These are phyloP conservation scores for Nemania abortiva DNA, from an alignment of 2,329 filamentous ascomycete species.

Conservation along the genomic window DNA sequence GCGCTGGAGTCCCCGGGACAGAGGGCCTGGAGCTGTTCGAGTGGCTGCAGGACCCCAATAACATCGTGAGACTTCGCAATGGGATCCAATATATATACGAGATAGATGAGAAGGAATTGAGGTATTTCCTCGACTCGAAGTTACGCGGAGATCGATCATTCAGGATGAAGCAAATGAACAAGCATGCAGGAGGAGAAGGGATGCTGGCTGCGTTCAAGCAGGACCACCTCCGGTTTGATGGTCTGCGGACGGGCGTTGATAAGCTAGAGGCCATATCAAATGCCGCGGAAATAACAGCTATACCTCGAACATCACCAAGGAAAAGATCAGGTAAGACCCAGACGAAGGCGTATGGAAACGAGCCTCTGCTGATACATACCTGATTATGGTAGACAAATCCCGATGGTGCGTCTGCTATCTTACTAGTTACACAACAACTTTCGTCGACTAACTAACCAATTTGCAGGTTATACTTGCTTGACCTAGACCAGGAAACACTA, in stretches of 20 bases:
- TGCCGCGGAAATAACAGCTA: slow-evolving; percentile 25
- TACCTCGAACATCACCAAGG: slow-evolving; percentile 30
- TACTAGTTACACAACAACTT: not conserved
- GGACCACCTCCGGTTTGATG: slow-evolving; percentile 15
- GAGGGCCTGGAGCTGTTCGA: slow-evolving; percentile 36
- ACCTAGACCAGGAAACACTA: slow-evolving; percentile 32
- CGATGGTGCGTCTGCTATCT: slow-evolving; percentile 30
- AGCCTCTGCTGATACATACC: slow-evolving; percentile 8
- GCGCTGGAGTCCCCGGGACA: slow-evolving; percentile 11
- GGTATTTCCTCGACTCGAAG: slow-evolving; percentile 25
- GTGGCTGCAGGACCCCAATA: slow-evolving; percentile 35
- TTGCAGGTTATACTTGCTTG: slow-evolving; percentile 38
- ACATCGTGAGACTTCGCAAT: slow-evolving; percentile 33
- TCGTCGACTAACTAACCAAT: not conserved
- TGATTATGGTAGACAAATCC: slow-evolving; percentile 24
- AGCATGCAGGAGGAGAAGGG: not conserved
- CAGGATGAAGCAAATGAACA: slow-evolving; percentile 15
- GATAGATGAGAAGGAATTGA: slow-evolving; percentile 25
- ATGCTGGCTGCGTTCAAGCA: slow-evolving; percentile 20
- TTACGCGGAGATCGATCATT: slow-evolving; percentile 17
- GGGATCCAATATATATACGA: slow-evolving; percentile 36
- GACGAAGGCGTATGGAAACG: not conserved
- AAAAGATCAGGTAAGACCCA: slow-evolving; percentile 28
- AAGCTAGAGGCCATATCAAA: slow-evolving; percentile 37
- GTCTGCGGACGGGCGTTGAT: slow-evolving; percentile 16